phyloP scores from a whole-genome alignment of 2,329 filamentous ascomycete genomes.

The Achaetomium macrosporum region DNA sequence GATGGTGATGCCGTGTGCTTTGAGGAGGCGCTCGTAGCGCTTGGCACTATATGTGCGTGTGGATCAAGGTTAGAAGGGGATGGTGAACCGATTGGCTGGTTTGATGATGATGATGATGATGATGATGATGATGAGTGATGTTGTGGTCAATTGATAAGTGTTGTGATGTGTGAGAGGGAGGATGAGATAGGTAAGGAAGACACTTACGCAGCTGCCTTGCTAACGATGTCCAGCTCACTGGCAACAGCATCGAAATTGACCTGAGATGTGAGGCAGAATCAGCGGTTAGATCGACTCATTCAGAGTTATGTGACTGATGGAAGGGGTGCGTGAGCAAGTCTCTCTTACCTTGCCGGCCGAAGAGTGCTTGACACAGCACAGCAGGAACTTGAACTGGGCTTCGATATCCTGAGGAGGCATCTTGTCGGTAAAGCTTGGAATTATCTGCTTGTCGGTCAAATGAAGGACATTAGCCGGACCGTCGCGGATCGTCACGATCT shows the following conservation, averaged over 20 bases:
- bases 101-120: not conserved
- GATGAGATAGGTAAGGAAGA: not conserved
- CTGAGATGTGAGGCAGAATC: conserved; percentile 38
- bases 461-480: not conserved
- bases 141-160: not conserved
- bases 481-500: not conserved
- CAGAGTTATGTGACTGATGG: not conserved
- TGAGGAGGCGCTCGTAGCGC: conserved; percentile 27
- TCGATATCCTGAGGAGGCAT: conserved; percentile 50
- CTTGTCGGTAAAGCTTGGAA: conserved; percentile 21
- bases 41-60: conserved; percentile 21
- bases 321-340: not conserved
- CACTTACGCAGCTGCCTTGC: conserved; percentile 65
- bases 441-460: not conserved
- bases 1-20: conserved; percentile 19
- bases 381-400: conserved; percentile 58
- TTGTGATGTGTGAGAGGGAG: not conserved
- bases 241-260: conserved; percentile 62
- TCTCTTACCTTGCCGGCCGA: conserved; percentile 51
- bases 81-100: not conserved
- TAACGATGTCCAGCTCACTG: conserved; percentile 55
- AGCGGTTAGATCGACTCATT: not conserved
- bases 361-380: conserved; percentile 58
- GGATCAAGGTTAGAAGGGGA: not conserved
- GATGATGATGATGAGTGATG: not conserved